A percentile compares a stretch with the other conserved stretches of the same genome.
These are phyloP conservation scores for Fusarium chlamydosporum DNA, from an alignment of 2,329 filamentous ascomycete genomes.

Conservation along the genomic window DNA sequence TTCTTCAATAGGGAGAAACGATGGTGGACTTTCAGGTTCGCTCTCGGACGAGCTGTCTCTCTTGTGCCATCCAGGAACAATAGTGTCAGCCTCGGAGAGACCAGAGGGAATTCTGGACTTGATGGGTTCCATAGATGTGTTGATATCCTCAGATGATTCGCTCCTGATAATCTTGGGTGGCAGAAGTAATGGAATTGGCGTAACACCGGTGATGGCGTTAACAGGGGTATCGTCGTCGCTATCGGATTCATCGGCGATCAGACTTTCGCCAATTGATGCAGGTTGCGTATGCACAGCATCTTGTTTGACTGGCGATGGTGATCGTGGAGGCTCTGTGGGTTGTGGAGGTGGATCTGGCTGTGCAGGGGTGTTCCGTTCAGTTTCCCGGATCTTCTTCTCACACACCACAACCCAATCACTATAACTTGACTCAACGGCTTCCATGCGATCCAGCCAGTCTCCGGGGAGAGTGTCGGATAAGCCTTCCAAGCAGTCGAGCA, in stretches of 20 bases:
- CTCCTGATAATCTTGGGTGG: conserved; percentile 33
- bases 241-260: conserved; percentile 30
- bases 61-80: conserved; percentile 37
- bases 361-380: conserved; percentile 63
- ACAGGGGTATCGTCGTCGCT: conserved; percentile 41
- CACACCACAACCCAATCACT: conserved; percentile 84
- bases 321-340: conserved; percentile 35
- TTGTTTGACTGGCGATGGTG: conserved; percentile 45
- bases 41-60: conserved; percentile 26
- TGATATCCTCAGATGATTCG: conserved; percentile 4
- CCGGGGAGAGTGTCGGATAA: conserved; percentile 87
- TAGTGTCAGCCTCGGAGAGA: conserved; percentile 47
- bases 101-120: conserved; percentile 44
- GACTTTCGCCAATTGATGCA: conserved; percentile 18
- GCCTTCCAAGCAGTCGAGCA: conserved; percentile 90
- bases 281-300: conserved; percentile 19
- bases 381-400: conserved; percentile 79
- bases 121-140: conserved; percentile 17
- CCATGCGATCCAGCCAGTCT: conserved; percentile 88
- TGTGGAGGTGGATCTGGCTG: conserved; percentile 19
- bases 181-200: conserved; percentile 45
- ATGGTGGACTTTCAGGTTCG: conserved; percentile 34
- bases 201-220: conserved; percentile 29
- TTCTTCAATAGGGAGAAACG: conserved; percentile 43
- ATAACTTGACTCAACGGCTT: conserved; percentile 82